phyloP scores from a whole-genome alignment of 352 stramenopile species.

The Phytophthora syringae region DNA sequence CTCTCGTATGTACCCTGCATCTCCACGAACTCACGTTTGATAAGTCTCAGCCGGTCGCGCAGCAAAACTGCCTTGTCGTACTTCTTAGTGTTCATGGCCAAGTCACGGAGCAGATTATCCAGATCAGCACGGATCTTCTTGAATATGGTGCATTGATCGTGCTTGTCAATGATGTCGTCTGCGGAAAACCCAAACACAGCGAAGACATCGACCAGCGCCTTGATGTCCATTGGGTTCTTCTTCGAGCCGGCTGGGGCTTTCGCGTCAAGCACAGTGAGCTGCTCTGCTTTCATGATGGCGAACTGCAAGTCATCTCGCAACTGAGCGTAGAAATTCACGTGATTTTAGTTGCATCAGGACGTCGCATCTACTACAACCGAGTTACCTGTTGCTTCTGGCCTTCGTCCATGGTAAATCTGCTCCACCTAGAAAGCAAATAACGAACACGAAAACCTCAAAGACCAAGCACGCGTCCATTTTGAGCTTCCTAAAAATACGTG shows the following conservation, averaged over 20 bases:
- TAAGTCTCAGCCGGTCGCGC: conserved; percentile 61
- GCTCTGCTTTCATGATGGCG: conserved; percentile 71
- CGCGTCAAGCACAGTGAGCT: conserved; percentile 52
- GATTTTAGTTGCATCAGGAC: neutral
- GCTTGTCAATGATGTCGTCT: conserved; percentile 72
- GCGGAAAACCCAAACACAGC: conserved; percentile 66
- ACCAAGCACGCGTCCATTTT: conserved; percentile 4
- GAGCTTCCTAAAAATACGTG: conserved; percentile 28
- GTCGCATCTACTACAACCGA: neutral
- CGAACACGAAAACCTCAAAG: neutral
- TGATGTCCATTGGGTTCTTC: conserved; percentile 69
- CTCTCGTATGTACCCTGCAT: conserved; percentile 71
- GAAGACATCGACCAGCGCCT: conserved; percentile 72
- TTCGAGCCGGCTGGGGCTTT: conserved; percentile 43
- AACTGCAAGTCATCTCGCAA: conserved; percentile 77
- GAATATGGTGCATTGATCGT: conserved; percentile 80
- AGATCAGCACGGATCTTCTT: conserved; percentile 63
- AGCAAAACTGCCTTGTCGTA: conserved; percentile 77
- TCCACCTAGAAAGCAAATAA: neutral
- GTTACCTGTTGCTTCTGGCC: conserved; percentile 62
- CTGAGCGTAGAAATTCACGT: conserved; percentile 31
- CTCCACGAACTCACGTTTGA: conserved; percentile 74
- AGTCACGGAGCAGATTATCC: conserved; percentile 57
- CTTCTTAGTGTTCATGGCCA: conserved; percentile 66
- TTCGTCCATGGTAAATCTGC: conserved; percentile 52